A percentile compares a stretch with the other conserved stretches of the same genome.
These are phyloP conservation scores for Parasarocladium wereldwijsianum DNA, from an alignment of 2,329 filamentous ascomycete genomes.

Conservation along the genomic window DNA sequence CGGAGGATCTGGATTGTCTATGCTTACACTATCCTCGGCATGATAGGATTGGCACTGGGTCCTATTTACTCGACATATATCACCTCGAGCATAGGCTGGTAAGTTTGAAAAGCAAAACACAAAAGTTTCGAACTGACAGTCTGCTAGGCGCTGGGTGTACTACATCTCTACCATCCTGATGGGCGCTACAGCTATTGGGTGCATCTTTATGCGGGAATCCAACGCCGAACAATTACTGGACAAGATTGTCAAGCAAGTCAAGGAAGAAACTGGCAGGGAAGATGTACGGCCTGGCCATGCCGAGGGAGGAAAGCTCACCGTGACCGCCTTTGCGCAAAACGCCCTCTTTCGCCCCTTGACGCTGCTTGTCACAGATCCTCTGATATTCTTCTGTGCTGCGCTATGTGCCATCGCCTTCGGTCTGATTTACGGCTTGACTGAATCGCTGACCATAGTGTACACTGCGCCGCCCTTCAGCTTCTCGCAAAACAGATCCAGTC, in stretches of 20 bases:
- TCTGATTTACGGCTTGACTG: neutral
- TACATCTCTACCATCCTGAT: constrained; percentile 1
- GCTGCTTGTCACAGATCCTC: neutral
- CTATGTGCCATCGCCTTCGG: neutral
- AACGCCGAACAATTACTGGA: neutral
- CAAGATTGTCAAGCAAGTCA: neutral
- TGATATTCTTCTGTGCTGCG: neutral
- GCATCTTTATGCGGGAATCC: neutral
- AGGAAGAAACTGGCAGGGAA: neutral
- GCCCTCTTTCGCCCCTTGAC: neutral
- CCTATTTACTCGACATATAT: constrained; percentile 1
- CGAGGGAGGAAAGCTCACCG: constrained; percentile 1
- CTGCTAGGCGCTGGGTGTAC: neutral
- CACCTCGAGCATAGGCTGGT: constrained; percentile 1
- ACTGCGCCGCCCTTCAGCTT: constrained; percentile 1
- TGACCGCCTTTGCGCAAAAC: neutral
- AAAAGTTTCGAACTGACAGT: neutral
- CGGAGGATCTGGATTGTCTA: constrained; percentile 1
- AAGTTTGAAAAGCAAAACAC: neutral
- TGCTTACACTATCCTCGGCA: neutral
- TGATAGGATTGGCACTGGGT: neutral
- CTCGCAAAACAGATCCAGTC: neutral
- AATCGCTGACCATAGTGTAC: constrained; percentile 1
- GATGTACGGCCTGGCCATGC: neutral
- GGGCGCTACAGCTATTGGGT: neutral